phyloP scores from a whole-genome alignment of 495 filamentous ascomycete species.

The Neurospora sp. region DNA sequence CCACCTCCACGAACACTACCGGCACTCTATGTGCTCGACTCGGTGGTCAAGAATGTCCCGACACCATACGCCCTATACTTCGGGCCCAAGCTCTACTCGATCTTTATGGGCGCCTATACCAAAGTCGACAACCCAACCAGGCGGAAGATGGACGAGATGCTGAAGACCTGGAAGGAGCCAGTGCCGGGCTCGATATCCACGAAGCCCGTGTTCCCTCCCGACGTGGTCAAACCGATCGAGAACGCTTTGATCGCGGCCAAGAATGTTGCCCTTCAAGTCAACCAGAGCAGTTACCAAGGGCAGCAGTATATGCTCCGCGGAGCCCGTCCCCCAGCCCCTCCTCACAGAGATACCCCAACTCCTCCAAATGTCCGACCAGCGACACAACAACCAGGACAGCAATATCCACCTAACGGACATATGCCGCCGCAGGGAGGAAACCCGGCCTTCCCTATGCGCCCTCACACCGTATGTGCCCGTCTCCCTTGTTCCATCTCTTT shows the following conservation, averaged over 20 bases:
- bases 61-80: constrained; percentile 94
- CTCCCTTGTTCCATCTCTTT: background rate
- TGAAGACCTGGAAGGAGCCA: constrained; percentile 96
- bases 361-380: constrained; percentile 43
- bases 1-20: constrained; percentile 79
- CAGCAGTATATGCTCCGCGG: constrained; percentile 55
- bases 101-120: constrained; percentile 92
- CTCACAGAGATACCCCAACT: constrained; percentile 59
- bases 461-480: constrained; percentile 13
- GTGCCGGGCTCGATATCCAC: constrained; percentile 83
- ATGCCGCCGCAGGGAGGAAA: constrained; percentile 6
- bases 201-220: constrained; percentile 77
- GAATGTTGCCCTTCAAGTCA: constrained; percentile 60
- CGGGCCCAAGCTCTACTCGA: constrained; percentile 79
- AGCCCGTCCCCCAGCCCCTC: constrained; percentile 41
- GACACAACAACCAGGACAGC: constrained; percentile 14
- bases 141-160: constrained; percentile 88
- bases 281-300: constrained; percentile 53
- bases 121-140: constrained; percentile 73
- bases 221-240: constrained; percentile 81
- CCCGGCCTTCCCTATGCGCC: constrained; percentile 18
- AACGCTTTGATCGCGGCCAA: constrained; percentile 83
- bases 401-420: constrained; percentile 17
- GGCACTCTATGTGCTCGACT: constrained; percentile 95
- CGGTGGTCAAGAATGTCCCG: constrained; percentile 96